Evolutionary conservation across 169 alveolate species (phyloP).

Genomic region (Plasmodium billcollinsi): DNA sequence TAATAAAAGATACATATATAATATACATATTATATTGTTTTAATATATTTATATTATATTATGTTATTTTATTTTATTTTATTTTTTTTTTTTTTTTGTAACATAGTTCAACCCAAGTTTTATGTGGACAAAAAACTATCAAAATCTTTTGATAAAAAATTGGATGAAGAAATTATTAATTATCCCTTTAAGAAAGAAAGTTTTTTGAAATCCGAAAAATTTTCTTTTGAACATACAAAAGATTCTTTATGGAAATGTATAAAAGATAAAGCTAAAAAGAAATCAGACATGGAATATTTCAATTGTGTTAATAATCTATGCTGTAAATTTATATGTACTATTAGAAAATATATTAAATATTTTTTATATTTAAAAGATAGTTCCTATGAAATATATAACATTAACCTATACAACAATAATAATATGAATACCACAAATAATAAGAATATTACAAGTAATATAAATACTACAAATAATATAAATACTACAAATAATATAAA

Average conservation of each 20-base stretch:
- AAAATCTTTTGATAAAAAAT: neutral
- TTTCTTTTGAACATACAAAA: conserved; percentile 8
- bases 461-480: neutral
- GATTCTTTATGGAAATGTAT: conserved; percentile 34
- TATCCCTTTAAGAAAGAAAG: conserved; percentile 1
- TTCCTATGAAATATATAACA: conserved; percentile 9
- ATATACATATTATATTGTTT: neutral
- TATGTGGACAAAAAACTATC: neutral
- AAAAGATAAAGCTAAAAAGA: conserved; percentile 34
- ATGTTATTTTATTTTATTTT: too few relatives aligned
- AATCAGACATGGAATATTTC: conserved; percentile 40
- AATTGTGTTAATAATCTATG: conserved; percentile 7
- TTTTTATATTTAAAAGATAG: conserved; percentile 26
- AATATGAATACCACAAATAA: neutral
- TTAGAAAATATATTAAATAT: conserved; percentile 46
- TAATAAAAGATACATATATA: neutral
- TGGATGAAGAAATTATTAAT: conserved; percentile 15
- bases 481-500: neutral
- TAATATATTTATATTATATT: too few relatives aligned
- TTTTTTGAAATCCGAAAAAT: conserved; percentile 20
- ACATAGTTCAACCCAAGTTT: too few relatives aligned
- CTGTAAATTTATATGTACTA: conserved; percentile 27
- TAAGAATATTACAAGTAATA: neutral
- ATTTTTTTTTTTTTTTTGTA: too few relatives aligned
- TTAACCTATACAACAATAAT: neutral